These are phyloP conservation scores for Sisymbrium altissimum DNA, from an alignment of 345 rosid genomes.

Conservation along the genomic window DNA sequence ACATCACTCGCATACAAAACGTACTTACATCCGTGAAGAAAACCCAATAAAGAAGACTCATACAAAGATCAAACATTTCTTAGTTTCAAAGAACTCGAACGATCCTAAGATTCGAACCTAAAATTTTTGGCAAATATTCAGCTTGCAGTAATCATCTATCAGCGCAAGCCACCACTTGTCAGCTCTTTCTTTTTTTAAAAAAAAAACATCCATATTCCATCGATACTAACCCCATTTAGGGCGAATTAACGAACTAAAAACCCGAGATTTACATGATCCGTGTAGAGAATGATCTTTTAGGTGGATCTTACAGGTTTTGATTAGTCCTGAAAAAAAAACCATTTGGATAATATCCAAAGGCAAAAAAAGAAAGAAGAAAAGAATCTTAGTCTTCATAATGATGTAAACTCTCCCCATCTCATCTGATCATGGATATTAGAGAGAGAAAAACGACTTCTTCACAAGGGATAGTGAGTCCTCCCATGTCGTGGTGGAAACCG, in stretches of 20 bases:
- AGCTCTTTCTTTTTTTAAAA: too few species aligned
- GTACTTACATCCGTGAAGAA: conserved; percentile 16
- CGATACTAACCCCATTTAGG: conserved; percentile 15
- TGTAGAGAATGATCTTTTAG: conserved; percentile 9
- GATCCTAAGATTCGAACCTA: conserved; percentile 15
- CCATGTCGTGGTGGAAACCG: conserved; percentile 88
- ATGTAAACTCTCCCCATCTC: conserved; percentile 15
- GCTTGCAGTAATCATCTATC: conserved; percentile 16
- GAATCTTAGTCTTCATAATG: conserved; percentile 16
- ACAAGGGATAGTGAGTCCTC: conserved; percentile 87
- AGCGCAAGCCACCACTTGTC: conserved; percentile 24
- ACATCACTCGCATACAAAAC: conserved; percentile 19
- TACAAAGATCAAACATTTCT: conserved; percentile 27
- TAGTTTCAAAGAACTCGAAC: conserved; percentile 31
- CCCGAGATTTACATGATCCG: conserved; percentile 33
- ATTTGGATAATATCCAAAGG: conserved; percentile 36
- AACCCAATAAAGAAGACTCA: conserved; percentile 6
- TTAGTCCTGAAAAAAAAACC: conserved; percentile 25
- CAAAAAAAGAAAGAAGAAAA: conserved; percentile 8
- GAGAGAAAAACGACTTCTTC: conserved; percentile 62
- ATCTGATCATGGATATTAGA: conserved; percentile 28
- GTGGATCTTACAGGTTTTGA: conserved; percentile 24
- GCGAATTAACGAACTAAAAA: conserved; percentile 19
- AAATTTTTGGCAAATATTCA: conserved; percentile 5
- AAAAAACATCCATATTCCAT: background rate